Evolutionary conservation across 164 flowering plant species (phyloP).

Genomic region (Stephania cephalantha): DNA sequence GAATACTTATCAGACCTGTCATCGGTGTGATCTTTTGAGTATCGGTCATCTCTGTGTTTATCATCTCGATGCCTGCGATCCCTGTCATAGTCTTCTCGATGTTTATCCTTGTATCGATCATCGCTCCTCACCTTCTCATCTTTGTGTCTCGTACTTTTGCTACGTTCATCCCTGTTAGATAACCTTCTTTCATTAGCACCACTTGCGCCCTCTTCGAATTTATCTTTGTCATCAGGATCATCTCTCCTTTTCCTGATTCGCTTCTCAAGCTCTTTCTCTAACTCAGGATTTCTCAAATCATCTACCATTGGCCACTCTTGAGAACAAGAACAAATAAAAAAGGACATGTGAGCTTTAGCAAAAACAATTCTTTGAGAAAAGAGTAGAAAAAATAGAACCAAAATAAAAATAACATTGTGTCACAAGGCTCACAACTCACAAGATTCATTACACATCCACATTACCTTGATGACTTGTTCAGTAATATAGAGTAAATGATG

Average conservation of each 20-base stretch:
- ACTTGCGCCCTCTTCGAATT: slow-evolving; percentile 35
- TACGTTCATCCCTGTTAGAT: slow-evolving; percentile 35
- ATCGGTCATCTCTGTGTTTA: slow-evolving; percentile 37
- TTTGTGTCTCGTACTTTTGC: slow-evolving; percentile 21
- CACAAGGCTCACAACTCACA: neutral
- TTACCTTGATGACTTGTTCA: no score
- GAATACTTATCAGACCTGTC: slow-evolving; percentile 42
- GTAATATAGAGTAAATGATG: no score
- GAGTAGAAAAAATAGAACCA: neutral
- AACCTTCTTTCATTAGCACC: slow-evolving; percentile 35
- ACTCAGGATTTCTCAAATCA: slow-evolving; percentile 35
- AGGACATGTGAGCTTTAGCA: neutral
- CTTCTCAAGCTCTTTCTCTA: slow-evolving; percentile 61
- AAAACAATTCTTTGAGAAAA: neutral
- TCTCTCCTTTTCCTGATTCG: slow-evolving; percentile 37
- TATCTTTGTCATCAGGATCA: slow-evolving; percentile 39
- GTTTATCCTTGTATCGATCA: slow-evolving; percentile 26
- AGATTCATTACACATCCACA: neutral
- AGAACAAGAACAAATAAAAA: neutral
- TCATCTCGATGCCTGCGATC: slow-evolving; percentile 41
- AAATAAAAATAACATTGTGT: neutral
- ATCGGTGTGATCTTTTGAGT: slow-evolving; percentile 29
- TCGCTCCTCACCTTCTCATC: slow-evolving; percentile 30
- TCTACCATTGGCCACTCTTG: slow-evolving; percentile 33
- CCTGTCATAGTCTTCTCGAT: slow-evolving; percentile 24